Evolutionary conservation across 1,284 basidiomycete species (phyloP).

Genomic region (Abortiporus biennis): DNA sequence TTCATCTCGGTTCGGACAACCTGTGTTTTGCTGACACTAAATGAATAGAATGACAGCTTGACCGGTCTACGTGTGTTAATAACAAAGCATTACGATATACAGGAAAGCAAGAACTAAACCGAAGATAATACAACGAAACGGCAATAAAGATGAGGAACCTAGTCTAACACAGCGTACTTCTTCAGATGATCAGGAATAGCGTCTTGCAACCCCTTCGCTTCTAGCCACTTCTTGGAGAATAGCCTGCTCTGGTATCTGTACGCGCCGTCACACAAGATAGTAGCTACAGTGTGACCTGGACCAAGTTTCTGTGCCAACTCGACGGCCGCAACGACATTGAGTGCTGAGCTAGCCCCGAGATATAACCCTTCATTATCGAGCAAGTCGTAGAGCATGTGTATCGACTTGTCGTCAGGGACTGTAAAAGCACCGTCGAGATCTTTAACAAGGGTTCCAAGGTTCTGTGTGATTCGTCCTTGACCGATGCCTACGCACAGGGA

Average conservation of each 20-base stretch:
- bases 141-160: too few species aligned
- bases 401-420: slow-evolving; percentile 87
- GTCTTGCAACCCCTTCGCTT: slow-evolving; percentile 73
- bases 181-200: slow-evolving; percentile 83
- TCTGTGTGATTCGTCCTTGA: slow-evolving; percentile 95
- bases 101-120: too few species aligned
- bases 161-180: slow-evolving; percentile 89
- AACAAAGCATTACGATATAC: too few species aligned
- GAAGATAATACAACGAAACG: too few species aligned
- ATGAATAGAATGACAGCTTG: too few species aligned
- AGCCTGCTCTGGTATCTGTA: slow-evolving; percentile 95
- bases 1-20: too few species aligned
- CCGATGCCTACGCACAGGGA: slow-evolving; percentile 71
- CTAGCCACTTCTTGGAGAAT: slow-evolving; percentile 94
- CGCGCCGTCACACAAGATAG: slow-evolving; percentile 92
- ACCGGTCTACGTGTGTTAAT: too few species aligned
- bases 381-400: slow-evolving; percentile 91
- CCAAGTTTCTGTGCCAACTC: slow-evolving; percentile 87
- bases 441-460: slow-evolving; percentile 81
- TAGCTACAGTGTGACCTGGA: slow-evolving; percentile 82
- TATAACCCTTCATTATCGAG: slow-evolving; percentile 94
- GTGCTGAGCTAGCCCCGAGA: slow-evolving; percentile 91
- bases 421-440: slow-evolving; percentile 80
- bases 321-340: slow-evolving; percentile 93
- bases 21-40: too few species aligned